Base-by-base conservation (phyloP, 768 basidiomycete species). In the Chalciporus sphaerocephalus region DNA sequence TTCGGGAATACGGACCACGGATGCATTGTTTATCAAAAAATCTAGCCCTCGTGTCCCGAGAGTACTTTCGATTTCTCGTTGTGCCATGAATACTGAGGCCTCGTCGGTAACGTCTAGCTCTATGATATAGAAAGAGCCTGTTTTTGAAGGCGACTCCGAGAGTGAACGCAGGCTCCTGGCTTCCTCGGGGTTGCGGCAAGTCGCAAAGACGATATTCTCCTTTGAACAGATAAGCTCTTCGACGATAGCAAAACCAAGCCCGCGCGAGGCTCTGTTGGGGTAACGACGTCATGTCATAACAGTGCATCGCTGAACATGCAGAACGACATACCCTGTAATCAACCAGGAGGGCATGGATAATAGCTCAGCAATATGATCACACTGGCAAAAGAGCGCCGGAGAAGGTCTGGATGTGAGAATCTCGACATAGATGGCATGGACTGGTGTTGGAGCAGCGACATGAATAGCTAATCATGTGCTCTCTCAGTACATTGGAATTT, bases 11-110 rank as follows among this genome's bases (percentile, higher is more conserved):
- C 69, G 17, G 43, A 68, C 68, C 24, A 68, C 55, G 0, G 50
- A 66, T 11, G 69, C 67, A 34, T 68, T 69, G 54, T 68, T 71
- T 43, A 67, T 49, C 30, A 71, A 54, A 36, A 67, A 69, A 53
- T 68, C 66, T 10, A 69, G 50, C 6, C 66, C 67, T 5, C 44
- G 36, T 6, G 22, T 30, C 22, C 42, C 33, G 7, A 47, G 37
- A 21, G 36, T 44, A 6, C 46, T 22, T 52, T 23, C n/a, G 53
- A 50, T 56, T 15, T 61, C 60, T 5, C 50, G 38, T 16, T 45
- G 23, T 34, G 48, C 48, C 30, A 27, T 30, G 24, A 52, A 41
- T 40, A 68, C 64, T 37, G 62, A 65, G 15, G 40, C 44, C 36
- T 56, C 40, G 50, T 61, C 56, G 10, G 39, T 46, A 17, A 63